phyloP scores from a whole-genome alignment of 768 basidiomycete species.

The Tulasnella sp. region DNA sequence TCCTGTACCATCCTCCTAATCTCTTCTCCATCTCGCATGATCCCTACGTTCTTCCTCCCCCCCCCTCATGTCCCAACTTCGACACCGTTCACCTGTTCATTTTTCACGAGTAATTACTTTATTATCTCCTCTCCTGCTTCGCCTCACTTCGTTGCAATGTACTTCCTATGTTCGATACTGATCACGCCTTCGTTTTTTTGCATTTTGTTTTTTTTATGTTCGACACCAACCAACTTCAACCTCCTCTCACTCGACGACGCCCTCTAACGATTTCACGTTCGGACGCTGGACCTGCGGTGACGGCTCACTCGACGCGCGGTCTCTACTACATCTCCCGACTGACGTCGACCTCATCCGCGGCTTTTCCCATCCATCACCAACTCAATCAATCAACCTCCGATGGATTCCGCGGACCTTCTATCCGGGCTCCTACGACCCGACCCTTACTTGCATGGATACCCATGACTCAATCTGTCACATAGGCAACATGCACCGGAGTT shows the following conservation, averaged over 20 bases:
- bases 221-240: neutral
- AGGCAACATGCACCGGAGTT: too few relatives aligned
- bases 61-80: neutral
- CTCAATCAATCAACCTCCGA: too few relatives aligned
- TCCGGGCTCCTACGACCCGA: too few relatives aligned
- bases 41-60: neutral
- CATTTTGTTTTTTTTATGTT: neutral
- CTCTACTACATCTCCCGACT: neutral
- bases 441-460: too few relatives aligned
- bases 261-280: conserved; percentile 7
- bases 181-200: neutral
- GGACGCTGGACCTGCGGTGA: conserved; percentile 1
- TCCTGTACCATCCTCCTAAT: neutral
- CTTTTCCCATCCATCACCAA: too few relatives aligned
- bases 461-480: too few relatives aligned
- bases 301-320: conserved; percentile 4
- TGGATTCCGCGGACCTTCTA: too few relatives aligned
- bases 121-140: too few relatives aligned
- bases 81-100: neutral
- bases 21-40: neutral
- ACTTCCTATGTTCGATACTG: neutral
- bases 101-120: too few relatives aligned
- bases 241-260: too few relatives aligned
- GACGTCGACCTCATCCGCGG: too few relatives aligned
- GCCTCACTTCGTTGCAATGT: too few relatives aligned